Percentiles rank a stretch among this genome's conserved stretches.
Evolutionary conservation across 139 green algal species (phyloP).

Genomic region (Astrephomene gubernaculifera): DNA sequence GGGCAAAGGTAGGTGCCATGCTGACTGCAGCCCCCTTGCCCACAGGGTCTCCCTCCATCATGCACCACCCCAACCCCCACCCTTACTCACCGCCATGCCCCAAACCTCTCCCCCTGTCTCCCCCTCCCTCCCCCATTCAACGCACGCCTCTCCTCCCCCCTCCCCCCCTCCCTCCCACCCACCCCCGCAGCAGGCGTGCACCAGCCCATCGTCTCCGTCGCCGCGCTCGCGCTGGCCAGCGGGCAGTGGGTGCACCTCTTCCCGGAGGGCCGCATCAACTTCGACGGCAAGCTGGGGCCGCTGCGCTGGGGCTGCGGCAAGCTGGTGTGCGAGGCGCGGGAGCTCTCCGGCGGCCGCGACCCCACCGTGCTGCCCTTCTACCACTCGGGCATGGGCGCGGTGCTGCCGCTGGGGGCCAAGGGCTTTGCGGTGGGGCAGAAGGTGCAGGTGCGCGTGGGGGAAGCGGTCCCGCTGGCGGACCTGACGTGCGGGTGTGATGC

Average conservation of each 20-base stretch:
- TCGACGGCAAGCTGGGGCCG: conserved; percentile 71
- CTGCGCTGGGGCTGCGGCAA: conserved; percentile 86
- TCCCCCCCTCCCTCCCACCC: not conserved
- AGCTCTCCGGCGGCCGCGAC: conserved; percentile 50
- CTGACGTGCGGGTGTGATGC: conserved; percentile 64
- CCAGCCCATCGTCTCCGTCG: conserved; percentile 77
- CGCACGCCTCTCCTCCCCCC: not conserved
- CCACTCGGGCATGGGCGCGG: conserved; percentile 81
- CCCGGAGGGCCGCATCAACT: conserved; percentile 85
- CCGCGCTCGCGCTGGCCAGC: conserved; percentile 44
- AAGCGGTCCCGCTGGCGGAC: conserved; percentile 75
- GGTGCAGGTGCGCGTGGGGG: conserved; percentile 27
- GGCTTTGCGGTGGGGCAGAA: conserved; percentile 51
- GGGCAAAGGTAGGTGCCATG: conserved; percentile 25
- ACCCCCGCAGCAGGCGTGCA: conserved; percentile 58
- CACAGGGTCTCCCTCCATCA: not conserved
- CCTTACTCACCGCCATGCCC: not conserved
- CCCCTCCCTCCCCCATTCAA: not conserved
- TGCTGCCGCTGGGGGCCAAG: conserved; percentile 70
- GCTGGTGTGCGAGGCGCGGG: conserved; percentile 75
- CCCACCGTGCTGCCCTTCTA: conserved; percentile 88
- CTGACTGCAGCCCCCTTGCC: too few species aligned
- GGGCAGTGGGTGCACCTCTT: conserved; percentile 94
- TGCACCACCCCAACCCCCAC: not conserved
- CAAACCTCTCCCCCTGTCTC: not conserved